Base-by-base conservation (phyloP, 768 basidiomycete species). In the Mycena pura region DNA sequence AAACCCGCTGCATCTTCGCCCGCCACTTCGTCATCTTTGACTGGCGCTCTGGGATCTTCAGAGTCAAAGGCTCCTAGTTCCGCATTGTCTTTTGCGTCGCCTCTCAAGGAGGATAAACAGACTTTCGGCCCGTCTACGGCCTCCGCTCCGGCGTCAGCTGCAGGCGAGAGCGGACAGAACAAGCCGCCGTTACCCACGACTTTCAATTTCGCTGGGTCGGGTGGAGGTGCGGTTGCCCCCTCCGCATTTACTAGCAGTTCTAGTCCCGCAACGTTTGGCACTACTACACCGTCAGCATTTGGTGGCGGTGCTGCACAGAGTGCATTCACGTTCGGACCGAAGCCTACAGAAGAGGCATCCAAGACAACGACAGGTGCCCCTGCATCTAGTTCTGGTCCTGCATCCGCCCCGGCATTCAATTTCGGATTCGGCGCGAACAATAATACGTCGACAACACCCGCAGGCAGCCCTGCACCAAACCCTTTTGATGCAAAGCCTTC, bases 51-150 rank as follows among this genome's bases (percentile, higher is more conserved):
- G 5, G 71, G 73, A 25, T 47, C 41, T 21, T 31, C 56, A 13
- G 53, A 65, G 11, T 40, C 68, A 31, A 77, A 73, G 44, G 43
- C 72, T 57, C 64, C 69, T 7, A 34, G 69, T 14, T 6, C 55
- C 60, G 71, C 50, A 31, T 57, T 25, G 74, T 76, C 57, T 65
- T 69, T 43, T 67, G 17, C 15, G 57, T 53, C 9, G 15, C 68
- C 43, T n/a, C n/a, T n/a, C 39, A 57, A 49, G 15, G 60, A 64
- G 21, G 73, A 67, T 22, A 52, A 47, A 4, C 49, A 17, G 6
- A 25, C 40, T 51, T 51, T 17, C 17, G 10, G 34, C 9, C 49
- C 51, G 27, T 43, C 48, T 4, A 25, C 49, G 11, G 40, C 40
- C 19, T 8, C 40, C 22, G 25, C 44, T 24, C 36, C 51, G n/a